Base-by-base conservation (phyloP, 192 early-diverging fungal genomes). In the Irineochytrium annulatum region DNA sequence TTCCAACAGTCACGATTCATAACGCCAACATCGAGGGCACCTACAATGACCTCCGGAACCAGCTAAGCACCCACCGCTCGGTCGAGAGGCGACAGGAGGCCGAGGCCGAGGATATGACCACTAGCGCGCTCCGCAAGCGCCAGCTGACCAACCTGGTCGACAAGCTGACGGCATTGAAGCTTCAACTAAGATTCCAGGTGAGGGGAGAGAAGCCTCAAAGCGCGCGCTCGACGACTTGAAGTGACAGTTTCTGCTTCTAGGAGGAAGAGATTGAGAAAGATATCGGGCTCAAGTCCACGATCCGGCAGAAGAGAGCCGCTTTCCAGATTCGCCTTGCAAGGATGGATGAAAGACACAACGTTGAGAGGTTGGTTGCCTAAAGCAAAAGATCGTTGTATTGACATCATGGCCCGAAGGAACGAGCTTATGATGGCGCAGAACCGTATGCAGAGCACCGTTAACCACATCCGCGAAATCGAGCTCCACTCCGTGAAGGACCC, bases 271-370 rank as follows among this genome's bases (percentile, higher is more conserved):
- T 39, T 16, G 63, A 65, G 39, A 41, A 49, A 43, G 63, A 65
- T 35, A 11, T 52, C 17, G 39, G 29, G 3, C 58, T 65, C 48
- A 65, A 65, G 52, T 16, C 27, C 28, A 39, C 31, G 29, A 59
- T 65, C 37, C n/a, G 63, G 8, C 63, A 65, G 39, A 65, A 65
- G 55, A 37, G 63, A n/a, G 44, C 54, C 35, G 63, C 63, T 3
- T 65, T 65, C 57, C 46, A 48, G 32, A 41, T 35, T 26, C 39
- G 63, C 1, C 30, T 65, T 26, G 52, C 34, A 13, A 8, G 63
- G 39, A 45, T 65, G 1, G 63, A 65, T 22, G 43, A 65, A 31
- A 1, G 63, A 11, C 63, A 65, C 5, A 8, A 55, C 14, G 54
- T 55, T 14, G 63, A 65, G 26, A 57, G 63, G 63, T 65, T n/a